These are phyloP conservation scores for Tylopilus sp. DNA, from an alignment of 768 basidiomycete genomes.

Conservation along the genomic window DNA sequence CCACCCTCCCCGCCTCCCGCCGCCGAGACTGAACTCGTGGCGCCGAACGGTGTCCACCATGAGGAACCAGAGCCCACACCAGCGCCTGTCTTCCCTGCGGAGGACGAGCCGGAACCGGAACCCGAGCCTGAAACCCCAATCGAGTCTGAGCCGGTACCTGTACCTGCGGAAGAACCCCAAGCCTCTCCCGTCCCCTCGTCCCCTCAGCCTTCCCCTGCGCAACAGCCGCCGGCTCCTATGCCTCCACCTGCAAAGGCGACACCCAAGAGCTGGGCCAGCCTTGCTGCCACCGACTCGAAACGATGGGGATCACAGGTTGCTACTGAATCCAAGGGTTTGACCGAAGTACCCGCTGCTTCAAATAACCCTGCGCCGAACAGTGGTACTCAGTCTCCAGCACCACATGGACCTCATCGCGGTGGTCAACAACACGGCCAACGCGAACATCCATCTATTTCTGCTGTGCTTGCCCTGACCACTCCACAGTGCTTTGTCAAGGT, in stretches of 20 bases:
- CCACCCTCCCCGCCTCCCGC: constrained; percentile 33
- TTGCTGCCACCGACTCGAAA: constrained; percentile 77
- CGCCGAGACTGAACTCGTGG: constrained; percentile 39
- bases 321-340: constrained; percentile 71
- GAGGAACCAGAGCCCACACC: constrained; percentile 32
- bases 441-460: constrained; percentile 44
- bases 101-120: constrained; percentile 27
- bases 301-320: constrained; percentile 87
- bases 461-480: constrained; percentile 62
- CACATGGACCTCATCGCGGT: constrained; percentile 32
- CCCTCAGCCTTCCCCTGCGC: constrained; percentile 28
- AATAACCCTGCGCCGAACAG: constrained; percentile 42
- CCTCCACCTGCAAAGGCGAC: constrained; percentile 39
- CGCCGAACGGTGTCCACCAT: constrained; percentile 40
- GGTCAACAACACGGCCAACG: constrained; percentile 37
- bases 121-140: constrained; percentile 7
- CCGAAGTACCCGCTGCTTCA: constrained; percentile 50
- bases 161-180: constrained; percentile 15
- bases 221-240: constrained; percentile 24
- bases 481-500: constrained; percentile 94
- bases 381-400: constrained; percentile 33
- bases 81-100: constrained; percentile 20
- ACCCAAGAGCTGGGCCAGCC: constrained; percentile 89
- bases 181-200: constrained; percentile 22
- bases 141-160: constrained; percentile 22